Evolutionary conservation across 257 asterid species (phyloP), one percentile per base, ranked within the genome.

Genomic region (Fraxinus excelsior): DNA sequence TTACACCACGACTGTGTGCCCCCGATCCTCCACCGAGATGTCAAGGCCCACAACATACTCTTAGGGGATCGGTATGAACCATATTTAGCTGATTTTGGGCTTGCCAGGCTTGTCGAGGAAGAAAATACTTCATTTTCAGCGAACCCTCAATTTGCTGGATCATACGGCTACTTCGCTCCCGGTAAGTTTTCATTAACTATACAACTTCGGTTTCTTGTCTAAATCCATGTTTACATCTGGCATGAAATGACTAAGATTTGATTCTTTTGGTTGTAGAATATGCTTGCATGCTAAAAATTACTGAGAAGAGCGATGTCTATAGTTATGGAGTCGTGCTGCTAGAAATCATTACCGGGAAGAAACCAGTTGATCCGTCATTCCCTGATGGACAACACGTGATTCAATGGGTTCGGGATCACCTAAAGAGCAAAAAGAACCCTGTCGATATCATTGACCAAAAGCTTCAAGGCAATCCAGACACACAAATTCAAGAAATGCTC

Each of bases 131-230:
- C 93, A 51, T 51, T 84, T 77, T 69, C 91, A n/a, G 70, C 88
- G 49, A 82, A 74, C 14, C 96, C 92, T 3, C 97, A 93, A 31
- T 85, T 93, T 70, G 97, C 96, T 74, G 97, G 97, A 53, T 91
- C 97, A 35, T 93, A 93, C 49, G 97, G 97, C 53, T 93, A 93
- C 83, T 88, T 93, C 74, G 97, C 97, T 35, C 97, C 97, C 49
- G 97, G 97, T 91, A 88, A 25, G 75, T 16, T 80, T 49, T 62
- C 7, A 62, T 19, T n/a, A 56, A 53, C 9, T 4, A 7, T 19
- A 7, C 7, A 7, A 60, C 5, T 21, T 60, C 14, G 0, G 58
- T 51, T n/a, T 60, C 16, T 10, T 72, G 31, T 73, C 35, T 25
- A 23, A 53, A 23, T 16, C 28, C 69, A 26, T 71, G 9, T 78